Base-by-base conservation (phyloP, 768 basidiomycete genomes). In the Lyophyllum atratum region DNA sequence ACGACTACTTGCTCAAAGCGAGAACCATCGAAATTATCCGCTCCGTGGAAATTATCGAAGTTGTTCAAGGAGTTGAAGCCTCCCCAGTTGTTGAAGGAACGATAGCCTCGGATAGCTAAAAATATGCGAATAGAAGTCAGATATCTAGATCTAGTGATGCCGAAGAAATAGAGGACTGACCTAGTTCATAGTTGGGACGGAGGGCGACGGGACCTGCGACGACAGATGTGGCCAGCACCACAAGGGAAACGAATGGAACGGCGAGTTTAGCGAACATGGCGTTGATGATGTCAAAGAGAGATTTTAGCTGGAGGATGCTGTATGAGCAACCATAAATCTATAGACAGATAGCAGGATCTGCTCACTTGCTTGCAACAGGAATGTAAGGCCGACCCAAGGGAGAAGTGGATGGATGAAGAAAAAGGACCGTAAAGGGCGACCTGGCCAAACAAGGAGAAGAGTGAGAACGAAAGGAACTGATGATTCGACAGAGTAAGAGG, bases 21-120 rank as follows among this genome's bases (percentile, higher is more conserved):
- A 54, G 61, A 69, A 53, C 77, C 76, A 60, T 71, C 71, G 59
- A 78, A 81, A 70, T 80, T 76, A 52, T 71, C 70, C 22, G 64
- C 50, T 19, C 80, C 79, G 54, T 76, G 76, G 70, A 80, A 80
- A 69, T 75, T 72, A 59, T 80, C 80, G 63, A 82, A 80, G 60
- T 65, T 64, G 56, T 50, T 60, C 61, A 77, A 55, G 19, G 72
- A 76, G 54, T 65, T 59, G 63, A 71, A 64, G 21, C 78, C 78
- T 3, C 71, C 68, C 68, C 75, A 81, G 67, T 70, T 70, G 46
- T 73, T 65, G 65, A 76, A 74, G 39, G 68, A 71, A 14, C 22
- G 33, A 39, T 49, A 60, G 31, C 40, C 57, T 11, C 61, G 52
- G 31, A 51, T 45, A n/a, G 59, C 64, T 67, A 54, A 44, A 37